Conservation (phyloP, 2,329 filamentous ascomycete species). For the Rhynchosporium graminicola region DNA sequence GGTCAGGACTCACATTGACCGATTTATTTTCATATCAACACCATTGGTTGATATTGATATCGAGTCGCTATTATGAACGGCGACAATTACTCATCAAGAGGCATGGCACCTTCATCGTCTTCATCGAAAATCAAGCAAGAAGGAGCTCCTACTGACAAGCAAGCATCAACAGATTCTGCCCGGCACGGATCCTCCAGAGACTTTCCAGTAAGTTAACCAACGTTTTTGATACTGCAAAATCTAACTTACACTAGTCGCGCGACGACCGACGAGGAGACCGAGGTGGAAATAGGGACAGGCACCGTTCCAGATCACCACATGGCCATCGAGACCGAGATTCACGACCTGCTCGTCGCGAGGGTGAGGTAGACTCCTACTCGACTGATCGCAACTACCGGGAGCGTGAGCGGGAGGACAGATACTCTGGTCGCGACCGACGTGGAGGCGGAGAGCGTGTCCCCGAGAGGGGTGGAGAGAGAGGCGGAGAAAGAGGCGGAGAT, state of each 20-base stretch:
- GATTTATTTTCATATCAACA: not conserved
- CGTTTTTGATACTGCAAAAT: slow-evolving; percentile 14
- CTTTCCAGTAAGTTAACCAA: slow-evolving; percentile 48
- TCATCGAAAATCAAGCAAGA: slow-evolving; percentile 34
- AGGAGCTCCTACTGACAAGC: slow-evolving; percentile 42
- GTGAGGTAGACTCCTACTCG: slow-evolving; percentile 83
- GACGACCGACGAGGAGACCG: slow-evolving; percentile 47
- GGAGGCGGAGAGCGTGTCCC: slow-evolving; percentile 62
- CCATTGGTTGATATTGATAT: slow-evolving; percentile 8
- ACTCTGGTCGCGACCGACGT: slow-evolving; percentile 67
- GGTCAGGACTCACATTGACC: slow-evolving; percentile 11
- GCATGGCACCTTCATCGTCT: slow-evolving; percentile 48
- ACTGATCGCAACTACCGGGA: slow-evolving; percentile 91
- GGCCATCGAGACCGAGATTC: slow-evolving; percentile 65
- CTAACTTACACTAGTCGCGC: slow-evolving; percentile 40
- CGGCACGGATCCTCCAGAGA: slow-evolving; percentile 51
- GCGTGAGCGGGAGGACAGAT: slow-evolving; percentile 90
- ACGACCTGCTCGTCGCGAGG: slow-evolving; percentile 67
- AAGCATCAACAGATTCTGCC: slow-evolving; percentile 48
- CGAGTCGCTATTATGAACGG: slow-evolving; percentile 69
- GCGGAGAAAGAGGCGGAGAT: slow-evolving; percentile 55
- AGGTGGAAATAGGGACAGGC: slow-evolving; percentile 56
- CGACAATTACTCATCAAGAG: slow-evolving; percentile 78
- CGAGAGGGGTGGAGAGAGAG: slow-evolving; percentile 51
- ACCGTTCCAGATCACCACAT: slow-evolving; percentile 80